Base-by-base conservation (phyloP, 2,329 filamentous ascomycete species). In the Sordariomycetes sp. region DNA sequence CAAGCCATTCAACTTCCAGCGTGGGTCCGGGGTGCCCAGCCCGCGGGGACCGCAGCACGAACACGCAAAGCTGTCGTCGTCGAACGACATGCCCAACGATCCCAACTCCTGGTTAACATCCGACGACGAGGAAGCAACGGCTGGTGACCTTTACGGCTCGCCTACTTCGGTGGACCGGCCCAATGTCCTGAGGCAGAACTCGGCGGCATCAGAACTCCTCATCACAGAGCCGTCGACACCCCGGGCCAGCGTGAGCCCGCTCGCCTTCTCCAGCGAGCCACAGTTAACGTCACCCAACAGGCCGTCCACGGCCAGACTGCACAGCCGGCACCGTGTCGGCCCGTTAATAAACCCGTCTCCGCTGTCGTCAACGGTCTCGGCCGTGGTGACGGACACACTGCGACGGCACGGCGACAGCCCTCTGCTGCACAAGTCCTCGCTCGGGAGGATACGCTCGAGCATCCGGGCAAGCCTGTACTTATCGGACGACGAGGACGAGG, bases 291-390 rank as follows among this genome's bases (percentile, higher is more conserved):
- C 55, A 18, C 50, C 40, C 35, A 16, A 25, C 14, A 37, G 55
- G 48, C 55, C 55, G 32, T 53, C 55, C 22, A 57, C 57, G 35
- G 50, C 51, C 20, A 66, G 70, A 14, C 68, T 67, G 14, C 70
- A 72, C 50, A 69, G 68, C 53, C 71, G 72, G 28, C 71, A 74
- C 54, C 74, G 70, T 61, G 70, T n/a, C n/a, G 76, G 76, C 35
- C 74, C 76, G 2, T 76, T 84, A 43, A 81, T 83, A 60, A 83
- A 80, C 2, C 81, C 81, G 12, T 83, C 81, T 0, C 81, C 81
- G 0, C 73, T 84, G 37, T 82, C 80, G 1, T 82, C 80, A 0
- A 83, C 81, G 1, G 78, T 85, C 43, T 81, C 75, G 20, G 79
- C 79, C 0, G 79, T 81, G 0, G 78, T 85, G 51, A 78, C 80